phyloP scores from a whole-genome alignment of 2,329 filamentous ascomycete genomes.

The Epichloe scottii region DNA sequence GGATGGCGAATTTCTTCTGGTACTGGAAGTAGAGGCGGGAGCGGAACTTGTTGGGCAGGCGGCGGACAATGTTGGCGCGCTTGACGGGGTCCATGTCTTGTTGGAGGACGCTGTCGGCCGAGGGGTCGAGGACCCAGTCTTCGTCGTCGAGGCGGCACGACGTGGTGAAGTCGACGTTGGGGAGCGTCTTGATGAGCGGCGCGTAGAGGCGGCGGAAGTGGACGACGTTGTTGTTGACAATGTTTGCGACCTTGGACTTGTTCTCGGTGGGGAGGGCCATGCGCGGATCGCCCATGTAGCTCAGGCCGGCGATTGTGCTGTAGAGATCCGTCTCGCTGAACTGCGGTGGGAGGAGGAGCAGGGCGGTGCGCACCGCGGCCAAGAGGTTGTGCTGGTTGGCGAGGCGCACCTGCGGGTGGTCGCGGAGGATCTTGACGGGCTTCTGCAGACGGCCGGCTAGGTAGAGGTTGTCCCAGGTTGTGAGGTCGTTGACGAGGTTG shows the following conservation, averaged over 20 bases:
- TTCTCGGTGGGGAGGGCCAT: conserved; percentile 89
- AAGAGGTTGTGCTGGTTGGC: conserved; percentile 94
- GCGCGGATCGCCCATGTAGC: conserved; percentile 90
- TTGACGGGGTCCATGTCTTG: conserved; percentile 91
- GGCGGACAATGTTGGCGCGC: conserved; percentile 90
- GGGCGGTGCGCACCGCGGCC: conserved; percentile 77
- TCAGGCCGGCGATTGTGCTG: conserved; percentile 80
- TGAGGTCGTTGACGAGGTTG: conserved; percentile 75
- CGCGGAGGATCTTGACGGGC: conserved; percentile 91
- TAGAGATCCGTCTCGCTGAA: conserved; percentile 88
- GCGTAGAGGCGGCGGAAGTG: conserved; percentile 89
- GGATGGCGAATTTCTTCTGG: conserved; percentile 79
- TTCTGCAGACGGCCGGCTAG: conserved; percentile 94
- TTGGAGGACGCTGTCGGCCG: conserved; percentile 53
- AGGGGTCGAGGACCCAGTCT: conserved; percentile 27
- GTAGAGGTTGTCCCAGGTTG: conserved; percentile 88
- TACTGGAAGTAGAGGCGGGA: conserved; percentile 90
- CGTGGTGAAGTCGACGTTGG: conserved; percentile 70
- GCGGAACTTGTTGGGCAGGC: conserved; percentile 76
- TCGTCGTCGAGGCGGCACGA: conserved; percentile 27
- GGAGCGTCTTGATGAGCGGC: conserved; percentile 77
- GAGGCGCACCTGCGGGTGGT: conserved; percentile 82
- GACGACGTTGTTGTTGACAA: conserved; percentile 79
- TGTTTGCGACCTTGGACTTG: conserved; percentile 84
- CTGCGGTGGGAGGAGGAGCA: conserved; percentile 68